phyloP scores from a whole-genome alignment of 495 filamentous ascomycete genomes.

The Penicillium paradoxum region DNA sequence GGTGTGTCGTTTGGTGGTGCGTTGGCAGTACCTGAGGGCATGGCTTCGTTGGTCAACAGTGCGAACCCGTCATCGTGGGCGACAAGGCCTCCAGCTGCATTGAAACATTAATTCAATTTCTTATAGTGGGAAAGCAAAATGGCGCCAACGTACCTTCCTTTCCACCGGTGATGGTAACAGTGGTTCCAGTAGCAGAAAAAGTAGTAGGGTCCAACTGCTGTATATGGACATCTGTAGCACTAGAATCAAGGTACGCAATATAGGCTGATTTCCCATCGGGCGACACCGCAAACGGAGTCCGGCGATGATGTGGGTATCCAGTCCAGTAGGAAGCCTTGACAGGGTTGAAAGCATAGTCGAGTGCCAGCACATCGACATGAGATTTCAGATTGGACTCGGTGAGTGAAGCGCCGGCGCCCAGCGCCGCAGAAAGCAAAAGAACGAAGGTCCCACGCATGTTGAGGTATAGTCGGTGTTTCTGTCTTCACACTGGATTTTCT shows the following conservation, averaged over 20 bases:
- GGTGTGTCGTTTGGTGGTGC: constrained; percentile 39
- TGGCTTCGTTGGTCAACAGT: constrained; percentile 45
- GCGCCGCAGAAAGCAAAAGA: constrained; percentile 30
- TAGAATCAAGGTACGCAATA: constrained; percentile 47
- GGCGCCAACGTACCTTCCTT: constrained; percentile 34
- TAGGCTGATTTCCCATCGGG: constrained; percentile 49
- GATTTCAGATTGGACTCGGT: constrained; percentile 32
- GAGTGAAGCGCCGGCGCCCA: constrained; percentile 23
- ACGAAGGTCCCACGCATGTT: constrained; percentile 23
- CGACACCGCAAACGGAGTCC: constrained; percentile 49
- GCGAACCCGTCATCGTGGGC: constrained; percentile 55
- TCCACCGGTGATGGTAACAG: constrained; percentile 38
- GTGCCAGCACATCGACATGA: constrained; percentile 38
- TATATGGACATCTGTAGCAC: constrained; percentile 44
- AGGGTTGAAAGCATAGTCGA: constrained; percentile 42
- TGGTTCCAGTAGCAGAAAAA: constrained; percentile 42
- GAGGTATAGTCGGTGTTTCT: not conserved
- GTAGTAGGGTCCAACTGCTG: constrained; percentile 42
- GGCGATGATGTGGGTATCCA: constrained; percentile 47
- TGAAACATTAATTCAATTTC: not conserved
- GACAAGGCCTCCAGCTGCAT: constrained; percentile 46
- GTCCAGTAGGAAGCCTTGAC: constrained; percentile 52
- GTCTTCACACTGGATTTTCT: not conserved
- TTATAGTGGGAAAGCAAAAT: not conserved
- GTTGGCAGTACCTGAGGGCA: constrained; percentile 42